phyloP scores from a whole-genome alignment of 805 yeast species.

The Lipomyces lipofer region DNA sequence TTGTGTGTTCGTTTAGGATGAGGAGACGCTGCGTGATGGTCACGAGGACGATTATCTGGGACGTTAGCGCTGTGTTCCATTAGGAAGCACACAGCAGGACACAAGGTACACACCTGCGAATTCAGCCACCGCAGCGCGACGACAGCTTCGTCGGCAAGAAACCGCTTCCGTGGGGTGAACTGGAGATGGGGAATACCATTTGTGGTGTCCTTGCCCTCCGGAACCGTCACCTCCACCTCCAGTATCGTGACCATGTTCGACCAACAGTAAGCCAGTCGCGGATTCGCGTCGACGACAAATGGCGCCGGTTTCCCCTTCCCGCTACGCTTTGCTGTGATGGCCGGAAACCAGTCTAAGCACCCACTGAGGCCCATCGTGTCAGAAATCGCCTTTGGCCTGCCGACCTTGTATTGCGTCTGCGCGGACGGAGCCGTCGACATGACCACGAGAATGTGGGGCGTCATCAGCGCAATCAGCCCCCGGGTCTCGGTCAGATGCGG shows the following conservation, averaged over 20 bases:
- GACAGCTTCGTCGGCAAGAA: slow-evolving; percentile 51
- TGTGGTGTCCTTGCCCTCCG: slow-evolving; percentile 36
- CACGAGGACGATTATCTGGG: slow-evolving; percentile 43
- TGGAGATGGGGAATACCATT: slow-evolving; percentile 34
- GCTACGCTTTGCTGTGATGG: slow-evolving; percentile 35
- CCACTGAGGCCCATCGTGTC: slow-evolving; percentile 42
- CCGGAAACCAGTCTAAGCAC: slow-evolving; percentile 66
- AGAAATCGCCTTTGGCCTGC: slow-evolving; percentile 47
- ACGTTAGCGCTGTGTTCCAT: slow-evolving; percentile 3
- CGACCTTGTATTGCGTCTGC: slow-evolving; percentile 56
- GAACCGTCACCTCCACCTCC: slow-evolving; percentile 42
- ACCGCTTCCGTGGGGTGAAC: slow-evolving; percentile 47
- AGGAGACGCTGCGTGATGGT: slow-evolving; percentile 51
- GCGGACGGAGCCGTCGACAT: slow-evolving; percentile 55
- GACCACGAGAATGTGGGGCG: slow-evolving; percentile 51
- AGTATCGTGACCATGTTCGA: slow-evolving; percentile 58
- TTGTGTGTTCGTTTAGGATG: slow-evolving; percentile 45
- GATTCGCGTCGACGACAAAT: slow-evolving; percentile 36
- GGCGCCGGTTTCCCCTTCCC: not conserved
- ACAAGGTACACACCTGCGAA: slow-evolving; percentile 32
- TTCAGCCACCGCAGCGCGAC: slow-evolving; percentile 60
- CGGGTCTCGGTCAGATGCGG: slow-evolving; percentile 56
- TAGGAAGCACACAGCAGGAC: too few relatives aligned
- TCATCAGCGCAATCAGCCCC: slow-evolving; percentile 62
- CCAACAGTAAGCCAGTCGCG: slow-evolving; percentile 70